A percentile compares a stretch with the other conserved stretches of the same genome.
phyloP scores from a whole-genome alignment of 257 asterid species.

The Nicotiana noctiflora region DNA sequence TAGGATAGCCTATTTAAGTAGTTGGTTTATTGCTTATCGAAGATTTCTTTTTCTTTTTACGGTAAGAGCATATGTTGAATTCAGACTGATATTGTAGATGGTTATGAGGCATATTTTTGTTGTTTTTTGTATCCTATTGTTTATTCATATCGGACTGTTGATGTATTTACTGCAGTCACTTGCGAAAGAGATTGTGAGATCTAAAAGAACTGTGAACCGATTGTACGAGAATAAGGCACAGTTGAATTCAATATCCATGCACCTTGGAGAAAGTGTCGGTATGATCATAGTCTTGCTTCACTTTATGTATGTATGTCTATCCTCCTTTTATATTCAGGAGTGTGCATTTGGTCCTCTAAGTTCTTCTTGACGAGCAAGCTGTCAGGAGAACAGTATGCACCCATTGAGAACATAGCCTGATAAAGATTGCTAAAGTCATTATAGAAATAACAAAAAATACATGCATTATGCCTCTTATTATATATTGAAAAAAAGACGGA shows the following conservation, averaged over 20 bases:
- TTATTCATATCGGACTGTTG: not conserved
- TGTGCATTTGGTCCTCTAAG: slow-evolving; percentile 1
- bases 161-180: slow-evolving; percentile 47
- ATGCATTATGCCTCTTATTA: not conserved
- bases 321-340: slow-evolving; percentile 3
- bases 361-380: slow-evolving; percentile 7
- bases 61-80: not conserved
- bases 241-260: slow-evolving; percentile 92
- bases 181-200: slow-evolving; percentile 88
- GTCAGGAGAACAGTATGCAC: not conserved
- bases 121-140: not conserved
- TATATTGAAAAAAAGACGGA: not conserved
- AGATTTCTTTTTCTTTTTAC: not conserved
- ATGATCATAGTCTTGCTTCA: slow-evolving; percentile 16
- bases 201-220: slow-evolving; percentile 72
- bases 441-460: not conserved
- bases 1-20: not conserved
- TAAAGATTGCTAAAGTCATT: not conserved
- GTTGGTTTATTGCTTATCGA: not conserved
- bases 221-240: slow-evolving; percentile 92
- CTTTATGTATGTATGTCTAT: not conserved
- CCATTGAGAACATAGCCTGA: not conserved
- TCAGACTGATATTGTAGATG: not conserved
- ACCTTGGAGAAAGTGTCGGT: slow-evolving; percentile 98
- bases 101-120: not conserved